These are phyloP conservation scores for Candolleomyces efflorescens DNA, from an alignment of 768 basidiomycete species.

Conservation along the genomic window DNA sequence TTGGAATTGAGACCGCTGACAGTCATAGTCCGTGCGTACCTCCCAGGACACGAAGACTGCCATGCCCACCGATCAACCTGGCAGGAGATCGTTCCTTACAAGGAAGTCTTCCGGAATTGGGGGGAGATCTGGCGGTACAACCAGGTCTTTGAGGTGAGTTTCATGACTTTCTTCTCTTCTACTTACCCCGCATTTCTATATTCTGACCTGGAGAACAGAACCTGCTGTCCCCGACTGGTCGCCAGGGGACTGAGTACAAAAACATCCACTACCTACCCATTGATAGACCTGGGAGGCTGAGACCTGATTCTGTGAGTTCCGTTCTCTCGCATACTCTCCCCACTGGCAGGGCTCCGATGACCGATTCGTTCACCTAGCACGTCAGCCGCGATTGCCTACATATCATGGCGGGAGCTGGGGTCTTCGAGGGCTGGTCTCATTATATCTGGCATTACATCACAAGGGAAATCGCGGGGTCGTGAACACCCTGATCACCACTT, in stretches of 20 bases:
- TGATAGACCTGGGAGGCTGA: constrained; percentile 54
- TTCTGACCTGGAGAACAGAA: constrained; percentile 1
- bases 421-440: constrained; percentile 47
- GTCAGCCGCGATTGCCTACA: constrained; percentile 42
- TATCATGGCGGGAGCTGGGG: constrained; percentile 44
- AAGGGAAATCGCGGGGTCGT: neutral
- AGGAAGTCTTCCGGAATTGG: constrained; percentile 62
- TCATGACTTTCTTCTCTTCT: neutral
- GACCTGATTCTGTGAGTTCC: constrained; percentile 61
- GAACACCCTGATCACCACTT: too few relatives aligned
- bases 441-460: constrained; percentile 46
- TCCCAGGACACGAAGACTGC: constrained; percentile 66
- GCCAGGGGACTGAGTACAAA: constrained; percentile 40
- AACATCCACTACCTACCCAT: constrained; percentile 58
- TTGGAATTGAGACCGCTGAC: constrained; percentile 19
- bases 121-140: constrained; percentile 55
- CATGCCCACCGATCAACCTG: constrained; percentile 43
- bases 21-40: constrained; percentile 56
- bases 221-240: constrained; percentile 28
- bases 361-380: constrained; percentile 24
- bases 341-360: neutral
- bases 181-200: neutral
- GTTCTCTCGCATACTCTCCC: neutral
- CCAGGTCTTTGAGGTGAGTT: neutral
- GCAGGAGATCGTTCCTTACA: constrained; percentile 39